Percentiles rank a stretch among this genome's conserved stretches.
phyloP scores from a whole-genome alignment of 2,329 filamentous ascomycete species.

The Sclerotinia subarctica region DNA sequence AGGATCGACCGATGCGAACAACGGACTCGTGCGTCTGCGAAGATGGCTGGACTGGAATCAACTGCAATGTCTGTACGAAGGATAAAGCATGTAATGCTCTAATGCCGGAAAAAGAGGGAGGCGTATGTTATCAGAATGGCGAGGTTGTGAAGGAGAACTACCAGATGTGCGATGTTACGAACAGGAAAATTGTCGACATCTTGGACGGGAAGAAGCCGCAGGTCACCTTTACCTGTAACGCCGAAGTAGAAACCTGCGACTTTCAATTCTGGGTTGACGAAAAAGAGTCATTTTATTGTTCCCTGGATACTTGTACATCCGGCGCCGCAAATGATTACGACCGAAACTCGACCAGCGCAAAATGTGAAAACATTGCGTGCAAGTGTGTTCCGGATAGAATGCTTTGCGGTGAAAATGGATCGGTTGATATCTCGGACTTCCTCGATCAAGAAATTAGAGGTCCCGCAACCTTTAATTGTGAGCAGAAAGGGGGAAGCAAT shows the following conservation, averaged over 20 bases:
- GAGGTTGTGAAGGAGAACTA: constrained; percentile 91
- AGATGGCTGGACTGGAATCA: constrained; percentile 93
- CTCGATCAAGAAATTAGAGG: constrained; percentile 78
- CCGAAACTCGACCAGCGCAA: constrained; percentile 79
- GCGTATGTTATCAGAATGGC: constrained; percentile 88
- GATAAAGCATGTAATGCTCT: constrained; percentile 82
- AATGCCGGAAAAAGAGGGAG: constrained; percentile 78
- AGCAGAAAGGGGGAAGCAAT: constrained; percentile 59
- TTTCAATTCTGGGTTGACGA: constrained; percentile 99
- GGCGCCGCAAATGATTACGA: constrained; percentile 63
- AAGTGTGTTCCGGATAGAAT: constrained; percentile 87
- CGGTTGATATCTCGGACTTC: constrained; percentile 89
- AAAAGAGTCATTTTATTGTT: constrained; percentile 93
- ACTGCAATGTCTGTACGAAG: constrained; percentile 91
- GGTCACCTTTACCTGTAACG: constrained; percentile 90
- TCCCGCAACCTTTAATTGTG: constrained; percentile 79
- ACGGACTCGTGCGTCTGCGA: constrained; percentile 77
- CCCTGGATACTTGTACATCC: constrained; percentile 76
- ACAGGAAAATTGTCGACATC: constrained; percentile 85
- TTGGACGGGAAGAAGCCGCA: constrained; percentile 83
- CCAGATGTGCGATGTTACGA: constrained; percentile 97
- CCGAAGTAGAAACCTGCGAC: constrained; percentile 72
- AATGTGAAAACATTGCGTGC: constrained; percentile 81
- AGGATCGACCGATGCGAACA: constrained; percentile 71
- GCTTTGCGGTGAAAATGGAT: constrained; percentile 88